Evolutionary conservation across 2,329 filamentous ascomycete genomes (phyloP), one percentile per base, ranked within the genome.

Genomic region (Neopestalotiopsis sp.): DNA sequence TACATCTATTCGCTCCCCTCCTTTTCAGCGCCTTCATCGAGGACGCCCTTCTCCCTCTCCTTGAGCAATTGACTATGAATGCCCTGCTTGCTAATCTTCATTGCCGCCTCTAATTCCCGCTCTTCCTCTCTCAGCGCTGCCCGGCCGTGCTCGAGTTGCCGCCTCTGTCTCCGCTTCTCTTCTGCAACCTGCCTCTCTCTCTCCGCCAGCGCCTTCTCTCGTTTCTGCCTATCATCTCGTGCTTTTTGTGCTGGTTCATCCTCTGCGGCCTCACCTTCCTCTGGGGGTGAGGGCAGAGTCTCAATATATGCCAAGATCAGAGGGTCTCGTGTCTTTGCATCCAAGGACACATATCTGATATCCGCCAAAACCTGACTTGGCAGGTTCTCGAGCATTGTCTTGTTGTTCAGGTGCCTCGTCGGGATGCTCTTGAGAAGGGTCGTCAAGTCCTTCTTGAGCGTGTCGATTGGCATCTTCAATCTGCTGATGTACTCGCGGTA

Each of bases 401-500:
- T 81, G 71, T 85, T 87, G 76, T 94, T 90, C 3, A 95, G 84
- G 2, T 83, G 73, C 2, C 84, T 83, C 4, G 85, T 75, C 0
- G 92, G 88, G 57, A 92, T 84, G 5, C 86, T 82, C 72, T 89
- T 90, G 14, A 96, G 84, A 7, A 95, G 81, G 4, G 84, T 83
- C 12, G 86, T 87, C 4, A 96, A 83, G 73, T 95, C 93, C 4
- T 89, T 85, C 77, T 93, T 94, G 38, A 91, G 86, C 4, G 88
- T 88, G 0, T 89, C 84, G 65, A 88, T 86, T 0, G 92, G 86
- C 74, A 93, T 83, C 76, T 92, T 90, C 20, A 94, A 80, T 7
- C 91, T 84, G 70, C 83, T 86, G 72, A 94, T 84, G 75, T 94
- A 89, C 69, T 96, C 93, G 68, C 93, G 87, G 77, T 95, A 97